Evolutionary conservation across 768 basidiomycete genomes (phyloP), one percentile per base, ranked within the genome.

Genomic region (Hericium rajendrae): DNA sequence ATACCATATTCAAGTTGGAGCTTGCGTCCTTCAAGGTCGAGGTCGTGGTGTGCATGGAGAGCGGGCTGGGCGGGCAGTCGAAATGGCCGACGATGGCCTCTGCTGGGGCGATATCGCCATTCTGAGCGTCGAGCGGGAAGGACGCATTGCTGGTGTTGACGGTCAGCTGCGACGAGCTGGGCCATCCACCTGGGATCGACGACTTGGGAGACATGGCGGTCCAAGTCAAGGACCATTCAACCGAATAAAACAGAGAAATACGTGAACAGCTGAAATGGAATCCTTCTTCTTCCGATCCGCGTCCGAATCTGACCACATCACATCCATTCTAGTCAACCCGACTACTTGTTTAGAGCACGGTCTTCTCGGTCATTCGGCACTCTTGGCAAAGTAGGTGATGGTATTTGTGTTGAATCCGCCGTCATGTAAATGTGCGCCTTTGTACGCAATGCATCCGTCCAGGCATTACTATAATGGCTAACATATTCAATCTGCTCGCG

Each of bases 401-500:
- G 95, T 95, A 67, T 72, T 69, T 59, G 73, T 72, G 76, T 94
- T 95, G 67, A 95, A 69, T 94, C 88, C 57, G 80, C 77, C 16
- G 93, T 94, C 88, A 94, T 88, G 73, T 94, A 95, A 61, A 95
- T 78, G 69, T 94, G 91, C 3, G 90, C 89, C 68, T 88, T 89
- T 69, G 91, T 83, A 16, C 92, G 89, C 55, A 95, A 79, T 4
- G 78, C 79, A 65, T 86, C 86, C 61, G 88, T 26, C 26, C 26
- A 26, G 26, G 26, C 26, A 26, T 26, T 26, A 26, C 26, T 26
- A 26, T 26, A 26, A 26, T 26, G 26, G 26, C 26, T 90, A 9
- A 6, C 32, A 32, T 32, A 32, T 32, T 6, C 32, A 32, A 2
- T 32, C 32, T 32, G 32, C 32, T 32, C 32, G 8, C 32, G 32